A percentile compares a stretch with the other conserved stretches of the same genome.
phyloP scores from a whole-genome alignment of 139 green algal species.

The Micractinium conductrix region DNA sequence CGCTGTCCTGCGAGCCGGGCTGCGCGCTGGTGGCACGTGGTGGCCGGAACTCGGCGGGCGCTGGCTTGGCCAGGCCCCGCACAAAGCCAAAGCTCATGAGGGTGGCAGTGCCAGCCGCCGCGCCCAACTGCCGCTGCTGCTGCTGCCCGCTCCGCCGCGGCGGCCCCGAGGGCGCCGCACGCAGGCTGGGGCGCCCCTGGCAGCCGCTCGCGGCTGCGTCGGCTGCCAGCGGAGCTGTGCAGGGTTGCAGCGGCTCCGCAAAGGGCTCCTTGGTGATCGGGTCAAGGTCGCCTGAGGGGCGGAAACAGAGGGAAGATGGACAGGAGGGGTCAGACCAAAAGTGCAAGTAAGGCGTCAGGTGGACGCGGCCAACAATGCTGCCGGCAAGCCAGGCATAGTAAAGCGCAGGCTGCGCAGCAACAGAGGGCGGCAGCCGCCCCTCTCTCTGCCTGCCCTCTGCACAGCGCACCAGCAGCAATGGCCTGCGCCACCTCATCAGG shows the following conservation, averaged over 20 bases:
- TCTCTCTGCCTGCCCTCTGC: too few relatives aligned
- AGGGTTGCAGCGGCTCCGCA: conserved; percentile 1
- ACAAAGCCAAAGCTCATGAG: conserved; percentile 25
- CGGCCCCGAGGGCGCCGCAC: background rate
- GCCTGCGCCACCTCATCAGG: conserved; percentile 54
- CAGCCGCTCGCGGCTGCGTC: background rate
- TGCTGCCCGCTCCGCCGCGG: conserved; percentile 3
- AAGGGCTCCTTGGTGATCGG: conserved; percentile 65
- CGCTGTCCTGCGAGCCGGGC: conserved; percentile 7
- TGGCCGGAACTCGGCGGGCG: conserved; percentile 2
- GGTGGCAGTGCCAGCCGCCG: background rate
- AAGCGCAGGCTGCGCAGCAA: too few relatives aligned
- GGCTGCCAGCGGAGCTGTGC: background rate
- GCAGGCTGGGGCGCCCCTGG: background rate
- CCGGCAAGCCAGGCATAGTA: too few relatives aligned
- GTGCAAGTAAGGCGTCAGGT: too few relatives aligned
- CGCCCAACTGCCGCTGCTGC: background rate
- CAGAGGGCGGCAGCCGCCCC: too few relatives aligned
- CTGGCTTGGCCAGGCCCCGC: background rate
- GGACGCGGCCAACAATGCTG: too few relatives aligned
- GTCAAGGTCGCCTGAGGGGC: conserved; percentile 54
- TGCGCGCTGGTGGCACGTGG: conserved; percentile 5
- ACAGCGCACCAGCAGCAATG: conserved; percentile 76
- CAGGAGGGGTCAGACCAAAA: background rate
- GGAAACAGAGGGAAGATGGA: too few relatives aligned